Evolutionary conservation across 139 green algal genomes (phyloP).

Genomic region (Coccomyxa sp.): DNA sequence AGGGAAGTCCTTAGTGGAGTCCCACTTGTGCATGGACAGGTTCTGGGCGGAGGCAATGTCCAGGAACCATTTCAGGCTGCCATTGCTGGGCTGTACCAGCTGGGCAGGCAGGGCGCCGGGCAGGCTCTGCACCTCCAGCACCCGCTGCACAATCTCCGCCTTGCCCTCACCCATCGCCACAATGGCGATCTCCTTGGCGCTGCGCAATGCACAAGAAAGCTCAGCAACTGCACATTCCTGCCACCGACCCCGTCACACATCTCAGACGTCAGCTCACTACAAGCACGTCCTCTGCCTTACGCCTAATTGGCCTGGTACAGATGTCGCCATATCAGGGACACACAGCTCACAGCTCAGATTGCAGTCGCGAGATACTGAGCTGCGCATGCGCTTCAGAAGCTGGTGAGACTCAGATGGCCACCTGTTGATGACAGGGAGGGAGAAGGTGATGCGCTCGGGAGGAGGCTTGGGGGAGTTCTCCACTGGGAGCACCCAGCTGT

Average conservation of each 20-base stretch:
- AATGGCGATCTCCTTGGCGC: constrained; percentile 37
- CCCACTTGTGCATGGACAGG: constrained; percentile 66
- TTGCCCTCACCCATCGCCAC: constrained; percentile 72
- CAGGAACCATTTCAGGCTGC: constrained; percentile 49
- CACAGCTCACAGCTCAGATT: too few species aligned
- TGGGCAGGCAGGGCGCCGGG: constrained; percentile 85
- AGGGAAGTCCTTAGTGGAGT: constrained; percentile 26
- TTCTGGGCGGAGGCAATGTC: constrained; percentile 44
- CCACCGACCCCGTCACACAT: not conserved
- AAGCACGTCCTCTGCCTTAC: not conserved
- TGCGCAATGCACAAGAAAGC: not conserved
- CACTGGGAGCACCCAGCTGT: constrained; percentile 85
- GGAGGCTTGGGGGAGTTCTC: constrained; percentile 94
- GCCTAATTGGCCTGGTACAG: too few species aligned
- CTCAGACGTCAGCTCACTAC: not conserved
- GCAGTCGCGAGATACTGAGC: too few species aligned
- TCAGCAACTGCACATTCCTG: not conserved
- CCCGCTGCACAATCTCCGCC: constrained; percentile 82
- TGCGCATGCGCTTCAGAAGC: too few species aligned
- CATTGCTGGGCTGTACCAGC: constrained; percentile 67
- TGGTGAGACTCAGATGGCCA: too few species aligned
- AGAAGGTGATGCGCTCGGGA: constrained; percentile 93
- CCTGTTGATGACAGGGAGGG: constrained; percentile 80
- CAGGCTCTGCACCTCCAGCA: constrained; percentile 81
- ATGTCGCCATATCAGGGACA: too few species aligned